Base-by-base conservation (phyloP, 768 basidiomycete genomes). In the Lactifluus subvellereus region DNA sequence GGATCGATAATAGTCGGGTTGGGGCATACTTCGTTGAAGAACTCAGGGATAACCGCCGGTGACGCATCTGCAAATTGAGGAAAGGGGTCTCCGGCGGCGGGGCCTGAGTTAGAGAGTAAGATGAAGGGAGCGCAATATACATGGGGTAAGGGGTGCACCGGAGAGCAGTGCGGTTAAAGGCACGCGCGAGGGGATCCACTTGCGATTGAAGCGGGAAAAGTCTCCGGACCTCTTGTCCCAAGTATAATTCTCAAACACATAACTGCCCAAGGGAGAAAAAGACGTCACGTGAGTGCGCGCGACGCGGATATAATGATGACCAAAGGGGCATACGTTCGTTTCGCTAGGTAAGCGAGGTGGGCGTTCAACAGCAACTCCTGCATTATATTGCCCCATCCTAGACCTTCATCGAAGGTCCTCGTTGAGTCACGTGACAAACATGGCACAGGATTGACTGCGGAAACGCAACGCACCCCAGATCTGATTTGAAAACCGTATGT, bases 331-430 rank as follows among this genome's bases (percentile, higher is more conserved):
- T 70, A 86, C 81, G 81, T 74, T 66, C 84, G 72, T 35, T 77
- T 77, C 0, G 82, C 70, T 2, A 73, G 69, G 53, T 79, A 75
- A 0, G 45, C 45, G n/a, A 45, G 45, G n/a, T 45, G 45, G 14
- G 42, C 42, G 16, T 43, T 43, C 42, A 43, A 43, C 42, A 43
- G 3, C 11, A 43, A 43, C 42, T 45, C 45, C 9, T 45, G 82
- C 76, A 86, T 74, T 9, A 72, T 77, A 58, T 87, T 87, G 2
- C 84, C 85, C 83, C 83, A 86, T 3, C 85, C 86, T 48, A 78
- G 76, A 9, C 69, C 82, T 82, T 51, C 27, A 27, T 27, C 1
- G 4, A n/a, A 10, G 6, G 8, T 45, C 20, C 6, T 0, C 9
- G 20, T 1, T 11, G 16, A 47, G 22, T 20, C n/a, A 4, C 45